Evolutionary conservation across 208 protist genomes (phyloP).

Genomic region (Porcisia deanei): DNA sequence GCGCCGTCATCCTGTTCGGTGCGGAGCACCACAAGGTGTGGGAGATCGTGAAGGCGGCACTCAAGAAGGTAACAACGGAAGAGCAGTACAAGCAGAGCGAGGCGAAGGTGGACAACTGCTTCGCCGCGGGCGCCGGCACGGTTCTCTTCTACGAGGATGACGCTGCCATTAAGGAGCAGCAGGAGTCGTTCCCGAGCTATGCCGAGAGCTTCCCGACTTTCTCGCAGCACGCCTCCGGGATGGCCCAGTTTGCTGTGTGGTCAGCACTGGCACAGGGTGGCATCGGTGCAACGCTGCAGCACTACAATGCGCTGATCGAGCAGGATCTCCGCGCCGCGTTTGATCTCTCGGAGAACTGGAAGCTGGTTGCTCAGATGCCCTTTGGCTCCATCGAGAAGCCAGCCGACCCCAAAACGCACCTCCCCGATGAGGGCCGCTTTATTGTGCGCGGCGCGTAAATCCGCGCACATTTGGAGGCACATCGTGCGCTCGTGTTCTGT

Average conservation of each 20-base stretch:
- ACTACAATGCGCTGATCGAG: conserved; percentile 58
- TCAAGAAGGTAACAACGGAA: conserved; percentile 30
- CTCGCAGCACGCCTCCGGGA: conserved; percentile 49
- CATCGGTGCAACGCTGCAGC: conserved; percentile 54
- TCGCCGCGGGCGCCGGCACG: conserved; percentile 53
- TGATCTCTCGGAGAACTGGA: conserved; percentile 43
- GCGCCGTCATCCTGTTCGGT: conserved; percentile 58
- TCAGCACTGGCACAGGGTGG: conserved; percentile 41
- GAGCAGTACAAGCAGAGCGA: conserved; percentile 35
- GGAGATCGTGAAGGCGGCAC: conserved; percentile 43
- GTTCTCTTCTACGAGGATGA: conserved; percentile 67
- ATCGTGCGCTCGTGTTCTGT: neutral
- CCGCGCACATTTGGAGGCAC: neutral
- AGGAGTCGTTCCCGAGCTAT: conserved; percentile 47
- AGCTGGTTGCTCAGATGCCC: conserved; percentile 62
- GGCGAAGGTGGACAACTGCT: conserved; percentile 46
- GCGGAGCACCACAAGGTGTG: conserved; percentile 56
- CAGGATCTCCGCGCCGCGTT: conserved; percentile 30
- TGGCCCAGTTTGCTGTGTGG: conserved; percentile 65
- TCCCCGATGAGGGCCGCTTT: conserved; percentile 43
- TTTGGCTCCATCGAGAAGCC: conserved; percentile 51
- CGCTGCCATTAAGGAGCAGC: conserved; percentile 32
- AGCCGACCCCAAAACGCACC: conserved; percentile 38
- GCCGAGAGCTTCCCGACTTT: conserved; percentile 43
- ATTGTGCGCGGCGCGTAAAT: conserved; percentile 33